Evolutionary conservation across 768 basidiomycete species (phyloP).

Genomic region (Boletus reticulatus): DNA sequence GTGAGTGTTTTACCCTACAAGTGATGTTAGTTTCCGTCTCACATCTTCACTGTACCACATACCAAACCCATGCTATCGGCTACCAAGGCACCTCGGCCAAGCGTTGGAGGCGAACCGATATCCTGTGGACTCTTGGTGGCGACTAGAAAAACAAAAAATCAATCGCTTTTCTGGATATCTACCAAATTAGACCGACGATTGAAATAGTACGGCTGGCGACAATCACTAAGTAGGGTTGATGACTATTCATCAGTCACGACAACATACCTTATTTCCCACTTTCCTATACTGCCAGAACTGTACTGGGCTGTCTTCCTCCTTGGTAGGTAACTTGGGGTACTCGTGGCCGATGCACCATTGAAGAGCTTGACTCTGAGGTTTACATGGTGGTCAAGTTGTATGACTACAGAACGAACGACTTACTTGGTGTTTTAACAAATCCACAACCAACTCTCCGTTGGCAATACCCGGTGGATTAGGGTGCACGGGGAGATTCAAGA

Average conservation of each 20-base stretch:
- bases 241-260: neutral
- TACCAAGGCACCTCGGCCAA: constrained; percentile 84
- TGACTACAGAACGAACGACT: neutral
- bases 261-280: constrained; percentile 49
- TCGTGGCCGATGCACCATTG: constrained; percentile 85
- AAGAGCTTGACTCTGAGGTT: constrained; percentile 68
- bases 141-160: constrained; percentile 40
- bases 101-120: constrained; percentile 44
- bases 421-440: constrained; percentile 84
- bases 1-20: constrained; percentile 85
- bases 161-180: neutral
- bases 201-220: constrained; percentile 56
- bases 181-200: constrained; percentile 48
- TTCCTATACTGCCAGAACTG: constrained; percentile 86
- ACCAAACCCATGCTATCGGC: constrained; percentile 88
- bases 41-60: neutral
- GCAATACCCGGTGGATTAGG: constrained; percentile 68
- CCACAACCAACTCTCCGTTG: constrained; percentile 63
- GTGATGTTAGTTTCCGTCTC: constrained; percentile 4
- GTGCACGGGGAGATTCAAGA: constrained; percentile 68
- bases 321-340: constrained; percentile 70
- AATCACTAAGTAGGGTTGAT: neutral
- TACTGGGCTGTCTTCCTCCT: constrained; percentile 66
- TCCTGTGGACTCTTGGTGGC: constrained; percentile 81
- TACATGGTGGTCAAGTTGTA: neutral